Conservation (phyloP, 441 rosid genomes). For the Aleurites moluccanus region DNA sequence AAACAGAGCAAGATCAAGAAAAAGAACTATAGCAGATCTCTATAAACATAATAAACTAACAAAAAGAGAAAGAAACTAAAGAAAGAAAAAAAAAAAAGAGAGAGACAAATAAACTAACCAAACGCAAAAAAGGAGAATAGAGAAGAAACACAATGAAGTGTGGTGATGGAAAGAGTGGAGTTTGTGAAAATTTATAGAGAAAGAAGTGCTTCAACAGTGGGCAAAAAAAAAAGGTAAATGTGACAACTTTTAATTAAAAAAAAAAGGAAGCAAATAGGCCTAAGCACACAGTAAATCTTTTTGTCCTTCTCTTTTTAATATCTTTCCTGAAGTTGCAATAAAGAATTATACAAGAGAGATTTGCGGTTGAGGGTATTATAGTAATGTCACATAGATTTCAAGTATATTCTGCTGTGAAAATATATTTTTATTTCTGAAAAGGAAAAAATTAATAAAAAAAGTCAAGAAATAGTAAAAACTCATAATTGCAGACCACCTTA, state of each 20-base stretch:
- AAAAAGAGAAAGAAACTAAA: not conserved
- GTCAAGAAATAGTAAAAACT: not conserved
- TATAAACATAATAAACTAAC: not conserved
- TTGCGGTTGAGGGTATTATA: not conserved
- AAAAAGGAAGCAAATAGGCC: not conserved
- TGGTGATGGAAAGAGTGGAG: constrained; percentile 2
- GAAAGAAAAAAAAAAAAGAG: not conserved
- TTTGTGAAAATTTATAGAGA: constrained; percentile 29
- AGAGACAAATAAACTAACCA: constrained; percentile 13
- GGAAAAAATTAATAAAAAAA: not conserved
- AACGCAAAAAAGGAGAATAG: constrained; percentile 25
- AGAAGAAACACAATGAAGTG: constrained; percentile 19
- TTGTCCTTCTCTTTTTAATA: not conserved
- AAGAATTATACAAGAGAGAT: not conserved
- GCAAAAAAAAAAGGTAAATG: not conserved
- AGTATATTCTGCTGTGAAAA: not conserved
- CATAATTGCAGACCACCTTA: constrained; percentile 2
- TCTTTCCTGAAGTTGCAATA: not conserved
- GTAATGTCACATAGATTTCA: not conserved
- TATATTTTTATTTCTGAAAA: not conserved
- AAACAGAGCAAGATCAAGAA: not conserved
- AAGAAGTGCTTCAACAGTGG: not conserved
- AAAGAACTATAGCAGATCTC: not conserved
- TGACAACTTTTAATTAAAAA: not conserved
- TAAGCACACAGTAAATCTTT: not conserved